Conservation (phyloP, 306 rosid species). For the Delonix regia region DNA sequence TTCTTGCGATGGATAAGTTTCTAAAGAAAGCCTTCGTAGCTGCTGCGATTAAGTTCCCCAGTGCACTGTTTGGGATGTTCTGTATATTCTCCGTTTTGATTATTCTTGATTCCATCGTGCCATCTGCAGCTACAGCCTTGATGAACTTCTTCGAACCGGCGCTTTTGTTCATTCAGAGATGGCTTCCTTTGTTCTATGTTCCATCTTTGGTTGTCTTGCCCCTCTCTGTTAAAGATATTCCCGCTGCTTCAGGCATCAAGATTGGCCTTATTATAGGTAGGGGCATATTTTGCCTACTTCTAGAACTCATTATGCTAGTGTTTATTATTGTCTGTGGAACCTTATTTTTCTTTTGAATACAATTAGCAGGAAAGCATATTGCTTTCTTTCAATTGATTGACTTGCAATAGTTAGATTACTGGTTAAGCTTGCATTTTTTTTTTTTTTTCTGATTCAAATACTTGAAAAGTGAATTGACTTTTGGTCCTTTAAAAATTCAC, state of each 20-base stretch:
- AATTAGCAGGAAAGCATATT: neutral
- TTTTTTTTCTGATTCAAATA: neutral
- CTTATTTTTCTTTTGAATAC: neutral
- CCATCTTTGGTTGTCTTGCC: slow-evolving; percentile 92
- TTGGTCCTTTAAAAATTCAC: neutral
- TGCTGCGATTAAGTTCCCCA: slow-evolving; percentile 88
- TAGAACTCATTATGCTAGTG: neutral
- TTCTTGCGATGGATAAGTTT: slow-evolving; percentile 66
- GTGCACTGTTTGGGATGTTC: slow-evolving; percentile 97
- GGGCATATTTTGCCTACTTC: slow-evolving; percentile 17
- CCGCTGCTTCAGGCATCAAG: slow-evolving; percentile 92
- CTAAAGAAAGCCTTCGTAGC: slow-evolving; percentile 75
- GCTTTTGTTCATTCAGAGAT: slow-evolving; percentile 87
- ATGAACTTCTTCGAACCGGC: slow-evolving; percentile 43
- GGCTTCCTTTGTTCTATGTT: slow-evolving; percentile 95
- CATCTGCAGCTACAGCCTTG: slow-evolving; percentile 11
- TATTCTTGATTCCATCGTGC: slow-evolving; percentile 30
- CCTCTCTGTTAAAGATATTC: slow-evolving; percentile 78
- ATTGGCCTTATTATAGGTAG: slow-evolving; percentile 76
- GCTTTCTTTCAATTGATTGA: neutral
- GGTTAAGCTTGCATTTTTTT: neutral
- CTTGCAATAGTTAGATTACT: neutral
- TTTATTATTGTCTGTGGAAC: neutral
- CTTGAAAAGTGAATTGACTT: neutral
- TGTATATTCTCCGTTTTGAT: slow-evolving; percentile 82